These are phyloP conservation scores for Boletellus ananiceps DNA, from an alignment of 768 basidiomycete genomes.

Conservation along the genomic window DNA sequence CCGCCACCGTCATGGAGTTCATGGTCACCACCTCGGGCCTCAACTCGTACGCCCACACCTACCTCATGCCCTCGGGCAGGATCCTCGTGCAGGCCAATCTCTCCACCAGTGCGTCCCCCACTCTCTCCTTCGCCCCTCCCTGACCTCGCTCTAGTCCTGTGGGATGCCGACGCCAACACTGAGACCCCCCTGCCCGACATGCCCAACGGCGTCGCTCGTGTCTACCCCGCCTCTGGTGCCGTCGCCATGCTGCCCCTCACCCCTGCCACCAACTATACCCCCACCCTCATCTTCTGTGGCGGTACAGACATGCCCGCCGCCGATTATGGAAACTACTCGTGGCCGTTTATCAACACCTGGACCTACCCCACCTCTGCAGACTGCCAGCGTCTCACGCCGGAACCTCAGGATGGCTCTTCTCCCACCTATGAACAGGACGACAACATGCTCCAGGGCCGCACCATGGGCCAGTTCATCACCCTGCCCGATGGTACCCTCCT, in stretches of 20 bases:
- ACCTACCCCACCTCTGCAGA: slow-evolving; percentile 62
- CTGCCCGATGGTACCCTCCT: slow-evolving; percentile 78
- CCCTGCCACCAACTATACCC: slow-evolving; percentile 81
- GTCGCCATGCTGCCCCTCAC: slow-evolving; percentile 89
- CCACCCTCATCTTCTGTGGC: slow-evolving; percentile 87
- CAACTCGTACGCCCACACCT: slow-evolving; percentile 73
- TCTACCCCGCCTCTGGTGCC: slow-evolving; percentile 88
- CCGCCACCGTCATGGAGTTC: slow-evolving; percentile 54
- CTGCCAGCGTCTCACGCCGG: slow-evolving; percentile 84
- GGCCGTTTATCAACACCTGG: slow-evolving; percentile 71
- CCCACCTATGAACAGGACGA: slow-evolving; percentile 69
- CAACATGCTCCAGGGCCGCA: slow-evolving; percentile 65
- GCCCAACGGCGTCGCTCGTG: slow-evolving; percentile 69
- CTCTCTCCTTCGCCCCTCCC: not conserved
- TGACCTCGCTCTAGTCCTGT: slow-evolving; percentile 33
- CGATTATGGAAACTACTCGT: slow-evolving; percentile 73
- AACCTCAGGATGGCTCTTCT: slow-evolving; percentile 63
- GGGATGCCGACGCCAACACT: slow-evolving; percentile 49
- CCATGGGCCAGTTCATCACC: slow-evolving; percentile 90
- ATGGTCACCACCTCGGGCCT: slow-evolving; percentile 69
- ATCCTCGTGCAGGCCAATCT: slow-evolving; percentile 79
- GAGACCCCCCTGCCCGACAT: slow-evolving; percentile 67
- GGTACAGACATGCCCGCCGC: slow-evolving; percentile 73
- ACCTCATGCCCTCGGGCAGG: slow-evolving; percentile 67
- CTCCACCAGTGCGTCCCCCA: slow-evolving; percentile 51